These are phyloP conservation scores for Aurifilum marmelostoma DNA, from an alignment of 2,329 filamentous ascomycete species.

Conservation along the genomic window DNA sequence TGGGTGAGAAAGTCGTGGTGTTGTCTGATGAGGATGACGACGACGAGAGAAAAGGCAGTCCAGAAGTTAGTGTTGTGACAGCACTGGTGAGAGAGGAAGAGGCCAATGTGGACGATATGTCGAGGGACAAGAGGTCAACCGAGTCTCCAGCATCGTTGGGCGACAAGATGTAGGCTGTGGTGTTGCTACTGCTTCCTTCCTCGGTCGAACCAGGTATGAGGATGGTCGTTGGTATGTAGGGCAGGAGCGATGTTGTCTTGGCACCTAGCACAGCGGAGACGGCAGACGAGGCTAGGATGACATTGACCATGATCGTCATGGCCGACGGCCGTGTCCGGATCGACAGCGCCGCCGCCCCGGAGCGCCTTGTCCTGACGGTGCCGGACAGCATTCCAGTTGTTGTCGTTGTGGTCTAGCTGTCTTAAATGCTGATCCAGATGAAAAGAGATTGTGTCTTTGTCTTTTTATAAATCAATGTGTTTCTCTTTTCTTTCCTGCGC, in stretches of 20 bases:
- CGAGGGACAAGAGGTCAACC: conserved; percentile 64
- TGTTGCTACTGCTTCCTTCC: conserved; percentile 39
- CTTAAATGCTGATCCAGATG: not conserved
- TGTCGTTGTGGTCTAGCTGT: not conserved
- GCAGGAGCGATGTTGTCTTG: conserved; percentile 48
- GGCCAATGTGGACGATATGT: conserved; percentile 63
- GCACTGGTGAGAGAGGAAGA: conserved; percentile 48
- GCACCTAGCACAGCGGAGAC: conserved; percentile 21
- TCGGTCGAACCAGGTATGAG: conserved; percentile 58
- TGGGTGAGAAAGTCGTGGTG: conserved; percentile 66
- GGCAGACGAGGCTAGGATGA: conserved; percentile 25
- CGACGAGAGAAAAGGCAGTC: conserved; percentile 65
- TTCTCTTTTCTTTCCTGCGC: not conserved
- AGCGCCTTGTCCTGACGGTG: conserved; percentile 2
- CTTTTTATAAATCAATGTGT: no score
- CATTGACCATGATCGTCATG: conserved; percentile 19
- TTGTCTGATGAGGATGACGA: conserved; percentile 33
- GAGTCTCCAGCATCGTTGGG: conserved; percentile 38
- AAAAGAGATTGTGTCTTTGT: no score
- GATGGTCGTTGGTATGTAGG: conserved; percentile 78
- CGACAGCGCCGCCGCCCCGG: conserved; percentile 3
- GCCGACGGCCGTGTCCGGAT: conserved; percentile 2
- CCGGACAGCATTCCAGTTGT: conserved; percentile 8
- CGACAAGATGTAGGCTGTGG: conserved; percentile 6
- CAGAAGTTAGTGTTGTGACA: conserved; percentile 50